phyloP scores from a whole-genome alignment of 1,139 yeast species.

The Debaryomyces udenii region DNA sequence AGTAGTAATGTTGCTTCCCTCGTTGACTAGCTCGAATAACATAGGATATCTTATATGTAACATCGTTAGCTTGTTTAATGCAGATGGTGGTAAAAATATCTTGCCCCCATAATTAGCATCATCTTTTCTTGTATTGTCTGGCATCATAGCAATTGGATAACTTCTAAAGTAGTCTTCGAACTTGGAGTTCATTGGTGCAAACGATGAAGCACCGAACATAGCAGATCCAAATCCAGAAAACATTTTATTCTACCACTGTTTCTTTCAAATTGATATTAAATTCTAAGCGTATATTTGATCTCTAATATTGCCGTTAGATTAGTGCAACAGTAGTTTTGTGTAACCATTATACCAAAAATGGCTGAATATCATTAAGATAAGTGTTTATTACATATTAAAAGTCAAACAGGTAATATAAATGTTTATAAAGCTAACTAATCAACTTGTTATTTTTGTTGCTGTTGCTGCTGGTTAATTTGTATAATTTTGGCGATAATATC shows the following conservation, averaged over 20 bases:
- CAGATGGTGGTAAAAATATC: conserved; percentile 91
- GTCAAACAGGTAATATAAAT: conserved; percentile 3
- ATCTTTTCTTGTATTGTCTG: conserved; percentile 74
- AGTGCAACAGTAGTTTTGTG: conserved; percentile 10
- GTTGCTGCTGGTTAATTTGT: conserved; percentile 24
- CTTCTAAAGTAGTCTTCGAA: conserved; percentile 88
- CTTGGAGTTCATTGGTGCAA: conserved; percentile 35
- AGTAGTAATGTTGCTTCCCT: conserved; percentile 58
- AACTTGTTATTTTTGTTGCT: conserved; percentile 6
- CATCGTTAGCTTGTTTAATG: conserved; percentile 85
- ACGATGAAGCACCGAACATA: conserved; percentile 41
- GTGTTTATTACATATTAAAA: neutral
- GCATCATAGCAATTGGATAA: conserved; percentile 91
- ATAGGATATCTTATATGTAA: conserved; percentile 90
- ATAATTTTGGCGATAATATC: conserved; percentile 36
- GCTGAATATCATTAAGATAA: too few species aligned
- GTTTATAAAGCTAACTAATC: conserved; percentile 3
- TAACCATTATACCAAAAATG: conserved; percentile 2
- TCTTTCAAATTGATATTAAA: neutral
- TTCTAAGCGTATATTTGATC: neutral
- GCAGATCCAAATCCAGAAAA: conserved; percentile 50
- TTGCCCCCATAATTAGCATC: conserved; percentile 96
- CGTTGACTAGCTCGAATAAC: conserved; percentile 81
- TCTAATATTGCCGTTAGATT: conserved; percentile 7
- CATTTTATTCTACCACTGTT: conserved; percentile 24